A percentile compares a stretch with the other conserved stretches of the same genome.
Conservation (phyloP, 495 filamentous ascomycete species). For the Tuber magnatum region DNA sequence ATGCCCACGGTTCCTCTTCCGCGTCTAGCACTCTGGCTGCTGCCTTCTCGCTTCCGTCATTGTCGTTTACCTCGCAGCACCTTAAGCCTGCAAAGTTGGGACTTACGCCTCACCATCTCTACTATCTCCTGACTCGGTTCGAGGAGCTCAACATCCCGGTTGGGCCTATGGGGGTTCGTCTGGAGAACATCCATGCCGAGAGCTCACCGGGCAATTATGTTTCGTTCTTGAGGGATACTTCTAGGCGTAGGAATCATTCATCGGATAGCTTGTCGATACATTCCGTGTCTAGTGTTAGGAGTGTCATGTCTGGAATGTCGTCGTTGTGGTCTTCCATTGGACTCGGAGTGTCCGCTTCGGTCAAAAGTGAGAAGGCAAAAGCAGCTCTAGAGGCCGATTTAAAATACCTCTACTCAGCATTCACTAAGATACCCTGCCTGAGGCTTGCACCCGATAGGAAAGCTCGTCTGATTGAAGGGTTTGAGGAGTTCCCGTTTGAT, state of each 20-base stretch:
- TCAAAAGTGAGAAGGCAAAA: slow-evolving; percentile 80
- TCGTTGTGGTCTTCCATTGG: slow-evolving; percentile 84
- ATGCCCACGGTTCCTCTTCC: slow-evolving; percentile 49
- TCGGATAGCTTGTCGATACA: slow-evolving; percentile 84
- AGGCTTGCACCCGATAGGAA: slow-evolving; percentile 82
- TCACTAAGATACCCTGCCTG: slow-evolving; percentile 94
- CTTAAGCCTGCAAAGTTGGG: slow-evolving; percentile 85
- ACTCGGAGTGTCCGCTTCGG: slow-evolving; percentile 63
- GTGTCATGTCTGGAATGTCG: slow-evolving; percentile 93
- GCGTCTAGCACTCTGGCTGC: slow-evolving; percentile 67
- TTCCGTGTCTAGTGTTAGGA: slow-evolving; percentile 92
- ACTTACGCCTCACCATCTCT: slow-evolving; percentile 94
- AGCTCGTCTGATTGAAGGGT: slow-evolving; percentile 78
- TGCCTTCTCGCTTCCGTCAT: slow-evolving; percentile 73
- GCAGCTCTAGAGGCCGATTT: slow-evolving; percentile 74
- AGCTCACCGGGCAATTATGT: slow-evolving; percentile 85
- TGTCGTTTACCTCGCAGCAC: slow-evolving; percentile 74
- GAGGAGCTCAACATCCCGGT: slow-evolving; percentile 84
- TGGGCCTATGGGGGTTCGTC: slow-evolving; percentile 88
- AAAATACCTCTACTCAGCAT: slow-evolving; percentile 94
- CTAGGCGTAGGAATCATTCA: slow-evolving; percentile 60
- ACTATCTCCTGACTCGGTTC: slow-evolving; percentile 89
- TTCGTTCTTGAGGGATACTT: slow-evolving; percentile 76
- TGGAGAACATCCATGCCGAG: slow-evolving; percentile 90
- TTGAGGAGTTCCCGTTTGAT: slow-evolving; percentile 97